Conservation (phyloP, 1,139 yeast species). For the Geotrichum restrictum region DNA sequence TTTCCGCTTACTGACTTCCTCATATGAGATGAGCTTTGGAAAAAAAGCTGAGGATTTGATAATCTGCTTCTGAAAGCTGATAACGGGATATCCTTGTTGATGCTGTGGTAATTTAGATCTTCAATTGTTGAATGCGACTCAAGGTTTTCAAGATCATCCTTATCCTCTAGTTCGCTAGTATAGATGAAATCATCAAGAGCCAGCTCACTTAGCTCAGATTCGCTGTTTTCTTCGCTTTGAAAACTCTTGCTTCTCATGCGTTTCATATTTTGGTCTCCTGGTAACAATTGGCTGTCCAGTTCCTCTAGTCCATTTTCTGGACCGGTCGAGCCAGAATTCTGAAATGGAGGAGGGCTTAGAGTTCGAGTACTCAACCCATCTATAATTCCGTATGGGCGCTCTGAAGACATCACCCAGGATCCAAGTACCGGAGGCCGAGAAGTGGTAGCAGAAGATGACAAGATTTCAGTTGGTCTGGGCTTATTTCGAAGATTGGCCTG, state of each 20-base stretch:
- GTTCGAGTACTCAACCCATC: constrained; percentile 90
- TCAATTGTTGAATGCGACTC: constrained; percentile 28
- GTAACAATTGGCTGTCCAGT: constrained; percentile 17
- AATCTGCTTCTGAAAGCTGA: constrained; percentile 73
- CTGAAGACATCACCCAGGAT: constrained; percentile 78
- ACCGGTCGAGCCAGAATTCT: not conserved
- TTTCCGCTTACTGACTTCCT: not conserved
- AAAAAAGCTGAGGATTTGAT: constrained; percentile 5
- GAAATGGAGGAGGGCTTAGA: constrained; percentile 45
- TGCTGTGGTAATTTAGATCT: constrained; percentile 19
- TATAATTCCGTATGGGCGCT: constrained; percentile 84
- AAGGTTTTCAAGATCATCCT: constrained; percentile 47
- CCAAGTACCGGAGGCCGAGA: constrained; percentile 90
- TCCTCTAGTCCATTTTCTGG: not conserved
- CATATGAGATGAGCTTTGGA: not conserved
- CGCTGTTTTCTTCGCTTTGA: constrained; percentile 30
- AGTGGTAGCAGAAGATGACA: constrained; percentile 78
- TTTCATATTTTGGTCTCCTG: constrained; percentile 13
- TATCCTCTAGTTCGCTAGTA: constrained; percentile 83
- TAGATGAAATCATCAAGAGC: constrained; percentile 83
- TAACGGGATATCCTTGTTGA: constrained; percentile 63
- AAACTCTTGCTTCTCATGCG: constrained; percentile 26
- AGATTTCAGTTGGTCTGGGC: constrained; percentile 79
- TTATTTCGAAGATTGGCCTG: constrained; percentile 52
- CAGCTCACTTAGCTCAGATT: constrained; percentile 56